Base-by-base conservation (phyloP, 1,139 yeast genomes). In the Meyerozyma carpophila region DNA sequence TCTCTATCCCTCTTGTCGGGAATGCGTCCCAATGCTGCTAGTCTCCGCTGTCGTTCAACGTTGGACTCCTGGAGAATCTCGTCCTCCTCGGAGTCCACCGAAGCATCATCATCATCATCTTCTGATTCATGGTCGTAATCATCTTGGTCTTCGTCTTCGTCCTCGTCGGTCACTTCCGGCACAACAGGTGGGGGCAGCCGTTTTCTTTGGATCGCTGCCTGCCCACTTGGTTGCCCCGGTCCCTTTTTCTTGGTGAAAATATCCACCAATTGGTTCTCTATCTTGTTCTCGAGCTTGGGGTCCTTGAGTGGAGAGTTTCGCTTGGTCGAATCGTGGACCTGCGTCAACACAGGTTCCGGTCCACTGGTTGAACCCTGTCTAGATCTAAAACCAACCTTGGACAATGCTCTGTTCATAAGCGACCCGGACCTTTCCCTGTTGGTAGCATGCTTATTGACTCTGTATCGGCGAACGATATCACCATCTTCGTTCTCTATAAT, bases 401-500 rank as follows among this genome's bases (percentile, higher is more conserved):
- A 66, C 38, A 80, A 64, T 1, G 83, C 83, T 50, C 63, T 70
- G 29, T 59, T 66, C 28, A 71, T 64, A 37, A 70, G 58, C 14
- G 75, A 61, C 2, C 59, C 56, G 1, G 74, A 63, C 45, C 76
- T 61, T 1, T 53, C 44, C 39, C 69, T 51, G 11, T 32, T 37
- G 13, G 43, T 41, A 11, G 44, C 38, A 8, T 49, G 41, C 25
- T 41, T 46, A 53, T 83, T 85, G 44, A 89, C 82, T 53, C 70
- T 78, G 64, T 90, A 93, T 46, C 96, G 75, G 56, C 96, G 79
- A 39, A 93, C 71, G 46, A 93, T 81, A 54, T 93, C 98, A 51
- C 98, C 98, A 32, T 90, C 96, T 40, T 79, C 89, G 57, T 90
- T 87, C 62, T 93, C 98, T 50, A 93, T 84, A 47, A 90, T 75